A percentile compares a stretch with the other conserved stretches of the same genome.
phyloP scores from a whole-genome alignment of 805 yeast species.

The Scheffersomyces spartinae region DNA sequence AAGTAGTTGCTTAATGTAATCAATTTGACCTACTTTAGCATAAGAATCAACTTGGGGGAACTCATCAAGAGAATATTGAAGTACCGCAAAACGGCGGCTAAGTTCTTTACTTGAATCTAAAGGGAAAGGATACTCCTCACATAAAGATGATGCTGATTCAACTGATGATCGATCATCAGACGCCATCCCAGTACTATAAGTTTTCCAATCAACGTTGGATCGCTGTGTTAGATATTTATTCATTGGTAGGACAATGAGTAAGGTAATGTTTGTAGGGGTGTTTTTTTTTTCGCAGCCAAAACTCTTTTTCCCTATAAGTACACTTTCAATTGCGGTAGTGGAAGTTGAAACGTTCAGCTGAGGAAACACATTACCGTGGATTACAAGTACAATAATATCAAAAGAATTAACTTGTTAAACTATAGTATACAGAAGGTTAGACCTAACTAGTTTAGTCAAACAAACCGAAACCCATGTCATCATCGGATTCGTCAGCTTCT shows the following conservation, averaged over 20 bases:
- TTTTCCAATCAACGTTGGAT: neutral
- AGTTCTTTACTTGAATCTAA: too few relatives aligned
- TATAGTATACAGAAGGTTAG: constrained; percentile 1
- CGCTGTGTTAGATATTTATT: neutral
- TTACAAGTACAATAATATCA: neutral
- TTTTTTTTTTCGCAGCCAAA: too few relatives aligned
- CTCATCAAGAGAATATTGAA: too few relatives aligned
- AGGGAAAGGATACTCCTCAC: too few relatives aligned
- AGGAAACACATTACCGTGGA: constrained; percentile 1
- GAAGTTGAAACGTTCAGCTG: neutral
- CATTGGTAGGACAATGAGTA: neutral
- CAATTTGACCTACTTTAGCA: too few relatives aligned
- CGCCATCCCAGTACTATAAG: neutral
- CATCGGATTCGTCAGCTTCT: constrained; percentile 56
- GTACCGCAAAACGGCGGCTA: too few relatives aligned
- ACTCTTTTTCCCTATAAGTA: neutral
- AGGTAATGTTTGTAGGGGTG: too few relatives aligned
- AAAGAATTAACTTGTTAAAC: neutral
- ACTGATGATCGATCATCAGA: too few relatives aligned
- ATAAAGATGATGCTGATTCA: too few relatives aligned
- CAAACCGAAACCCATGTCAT: constrained; percentile 98
- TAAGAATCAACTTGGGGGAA: too few relatives aligned
- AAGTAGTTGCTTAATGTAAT: too few relatives aligned
- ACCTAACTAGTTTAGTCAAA: constrained; percentile 61
- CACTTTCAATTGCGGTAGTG: neutral